Conservation (phyloP, 352 stramenopile genomes). For the Globisporangium cederbergense region DNA sequence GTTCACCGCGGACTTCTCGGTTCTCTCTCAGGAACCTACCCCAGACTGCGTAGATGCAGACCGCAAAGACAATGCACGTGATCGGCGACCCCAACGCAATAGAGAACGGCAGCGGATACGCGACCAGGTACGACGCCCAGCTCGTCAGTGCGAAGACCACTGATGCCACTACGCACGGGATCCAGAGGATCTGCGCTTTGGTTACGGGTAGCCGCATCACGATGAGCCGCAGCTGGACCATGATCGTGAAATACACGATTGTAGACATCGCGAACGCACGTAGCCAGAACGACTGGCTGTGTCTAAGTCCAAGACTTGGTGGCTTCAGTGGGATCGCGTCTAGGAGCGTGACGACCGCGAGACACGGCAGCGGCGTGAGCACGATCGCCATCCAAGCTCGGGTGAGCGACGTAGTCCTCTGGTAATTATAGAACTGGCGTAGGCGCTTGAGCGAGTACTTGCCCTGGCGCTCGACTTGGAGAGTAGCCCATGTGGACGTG, state of each 20-base stretch:
- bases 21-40: neutral
- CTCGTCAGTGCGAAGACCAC: neutral
- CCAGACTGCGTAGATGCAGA: neutral
- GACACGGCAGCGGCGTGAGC: constrained; percentile 17
- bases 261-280: neutral
- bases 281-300: neutral
- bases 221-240: neutral
- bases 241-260: neutral
- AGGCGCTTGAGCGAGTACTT: constrained; percentile 17
- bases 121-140: neutral
- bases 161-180: neutral
- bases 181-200: neutral
- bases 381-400: neutral
- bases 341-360: neutral
- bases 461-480: constrained; percentile 20
- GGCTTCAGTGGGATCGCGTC: neutral
- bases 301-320: neutral
- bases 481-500: constrained; percentile 2
- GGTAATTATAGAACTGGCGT: neutral
- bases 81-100: neutral
- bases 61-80: neutral
- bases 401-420: neutral
- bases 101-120: neutral
- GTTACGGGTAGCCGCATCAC: neutral
- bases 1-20: neutral